Conservation (phyloP, 2,329 filamentous ascomycete species). For the Chaetoscypha palmicola region DNA sequence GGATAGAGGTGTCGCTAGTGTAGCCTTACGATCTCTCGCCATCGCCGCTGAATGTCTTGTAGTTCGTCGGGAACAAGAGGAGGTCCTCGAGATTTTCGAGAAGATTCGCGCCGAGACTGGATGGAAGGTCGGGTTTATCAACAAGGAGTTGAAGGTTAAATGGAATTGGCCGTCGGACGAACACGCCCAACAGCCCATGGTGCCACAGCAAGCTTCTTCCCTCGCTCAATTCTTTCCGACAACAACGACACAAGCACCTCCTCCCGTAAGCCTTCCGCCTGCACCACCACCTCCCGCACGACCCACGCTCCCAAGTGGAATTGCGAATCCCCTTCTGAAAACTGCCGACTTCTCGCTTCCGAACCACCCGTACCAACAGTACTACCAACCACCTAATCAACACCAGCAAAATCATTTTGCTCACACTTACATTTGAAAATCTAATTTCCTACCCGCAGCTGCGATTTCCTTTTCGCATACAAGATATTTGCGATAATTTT, state of each 20-base stretch:
- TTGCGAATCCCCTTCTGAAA: slow-evolving; percentile 64
- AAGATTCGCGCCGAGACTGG: slow-evolving; percentile 70
- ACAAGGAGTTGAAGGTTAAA: slow-evolving; percentile 61
- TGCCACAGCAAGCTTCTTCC: slow-evolving; percentile 21
- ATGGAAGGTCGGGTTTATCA: slow-evolving; percentile 68
- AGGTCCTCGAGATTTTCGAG: slow-evolving; percentile 70
- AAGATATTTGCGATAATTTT: no score
- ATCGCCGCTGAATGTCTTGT: slow-evolving; percentile 70
- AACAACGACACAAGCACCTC: slow-evolving; percentile 20
- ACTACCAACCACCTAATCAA: slow-evolving; percentile 66
- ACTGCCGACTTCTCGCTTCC: slow-evolving; percentile 69
- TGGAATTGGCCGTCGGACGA: slow-evolving; percentile 62
- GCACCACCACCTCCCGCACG: slow-evolving; percentile 18
- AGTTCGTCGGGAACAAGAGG: slow-evolving; percentile 65
- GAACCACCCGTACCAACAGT: slow-evolving; percentile 74
- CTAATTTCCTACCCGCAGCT: no score
- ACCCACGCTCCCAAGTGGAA: slow-evolving; percentile 34
- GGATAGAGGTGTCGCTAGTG: slow-evolving; percentile 69
- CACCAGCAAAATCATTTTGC: slow-evolving; percentile 19
- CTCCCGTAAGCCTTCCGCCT: slow-evolving; percentile 19
- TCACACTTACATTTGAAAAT: slow-evolving; percentile 23
- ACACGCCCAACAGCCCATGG: slow-evolving; percentile 21
- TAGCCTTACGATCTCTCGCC: slow-evolving; percentile 71
- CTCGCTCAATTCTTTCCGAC: slow-evolving; percentile 26
- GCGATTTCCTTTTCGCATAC: no score